Evolutionary conservation across 108 stramenopile species (phyloP).

Genomic region (Nitzschia sp.): DNA sequence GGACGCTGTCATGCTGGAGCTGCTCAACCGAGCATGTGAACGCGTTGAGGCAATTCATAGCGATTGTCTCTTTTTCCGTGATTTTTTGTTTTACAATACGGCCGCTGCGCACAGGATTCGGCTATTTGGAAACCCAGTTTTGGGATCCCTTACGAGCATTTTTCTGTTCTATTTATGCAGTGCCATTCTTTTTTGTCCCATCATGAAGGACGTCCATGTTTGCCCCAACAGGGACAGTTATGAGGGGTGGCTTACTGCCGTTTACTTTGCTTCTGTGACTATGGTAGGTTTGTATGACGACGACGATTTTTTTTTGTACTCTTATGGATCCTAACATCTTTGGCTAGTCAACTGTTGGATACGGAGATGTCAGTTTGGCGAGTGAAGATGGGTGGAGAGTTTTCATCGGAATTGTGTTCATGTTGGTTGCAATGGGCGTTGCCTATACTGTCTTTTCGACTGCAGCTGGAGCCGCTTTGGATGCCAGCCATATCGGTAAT

Average conservation of each 20-base stretch:
- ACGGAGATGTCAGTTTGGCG: slow-evolving; percentile 43
- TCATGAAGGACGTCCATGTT: slow-evolving; percentile 39
- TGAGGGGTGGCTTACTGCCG: slow-evolving; percentile 23
- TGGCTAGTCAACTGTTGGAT: slow-evolving; percentile 48
- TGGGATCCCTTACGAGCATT: neutral
- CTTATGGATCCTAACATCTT: too few relatives aligned
- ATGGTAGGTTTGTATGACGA: slow-evolving; percentile 6
- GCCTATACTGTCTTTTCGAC: slow-evolving; percentile 40
- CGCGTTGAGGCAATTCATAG: slow-evolving; percentile 20
- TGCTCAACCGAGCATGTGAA: slow-evolving; percentile 32
- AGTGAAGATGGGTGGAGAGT: slow-evolving; percentile 31
- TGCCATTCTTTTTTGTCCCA: slow-evolving; percentile 49
- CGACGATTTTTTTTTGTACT: too few relatives aligned
- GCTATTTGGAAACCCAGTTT: slow-evolving; percentile 17
- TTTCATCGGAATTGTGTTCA: slow-evolving; percentile 51
- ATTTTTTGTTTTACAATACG: slow-evolving; percentile 46
- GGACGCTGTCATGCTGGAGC: slow-evolving; percentile 20
- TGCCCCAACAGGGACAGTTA: slow-evolving; percentile 24
- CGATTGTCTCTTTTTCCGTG: slow-evolving; percentile 52
- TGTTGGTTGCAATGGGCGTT: slow-evolving; percentile 44
- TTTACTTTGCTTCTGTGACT: slow-evolving; percentile 49
- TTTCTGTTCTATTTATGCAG: slow-evolving; percentile 38
- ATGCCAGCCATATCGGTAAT: slow-evolving; percentile 10
- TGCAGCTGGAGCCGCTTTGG: slow-evolving; percentile 24
- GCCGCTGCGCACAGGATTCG: slow-evolving; percentile 26